Percentiles rank a stretch among this genome's conserved stretches.
Conservation (phyloP, 192 early-diverging fungal genomes). For the Geosiphon pyriformis region DNA sequence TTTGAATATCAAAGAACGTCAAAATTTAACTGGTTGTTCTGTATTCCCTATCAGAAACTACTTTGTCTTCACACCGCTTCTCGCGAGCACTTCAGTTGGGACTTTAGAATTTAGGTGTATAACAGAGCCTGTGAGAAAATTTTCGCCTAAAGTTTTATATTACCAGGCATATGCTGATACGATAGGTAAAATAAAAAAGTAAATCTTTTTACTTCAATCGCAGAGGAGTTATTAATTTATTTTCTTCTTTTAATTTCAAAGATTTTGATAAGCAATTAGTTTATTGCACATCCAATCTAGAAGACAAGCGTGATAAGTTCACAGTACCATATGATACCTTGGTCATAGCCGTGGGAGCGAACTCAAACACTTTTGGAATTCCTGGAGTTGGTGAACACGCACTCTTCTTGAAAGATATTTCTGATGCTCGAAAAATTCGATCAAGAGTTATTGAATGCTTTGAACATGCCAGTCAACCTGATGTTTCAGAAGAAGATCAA, state of each 20-base stretch:
- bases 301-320: constrained; percentile 34
- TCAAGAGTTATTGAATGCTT: constrained; percentile 73
- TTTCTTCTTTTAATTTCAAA: constrained; percentile 2
- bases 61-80: constrained; percentile 82
- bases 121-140: constrained; percentile 70
- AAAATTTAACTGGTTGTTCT: too few species aligned
- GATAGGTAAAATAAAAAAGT: constrained; percentile 31
- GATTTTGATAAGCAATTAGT: constrained; percentile 40
- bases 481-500: constrained; percentile 56
- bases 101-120: constrained; percentile 85
- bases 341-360: constrained; percentile 76
- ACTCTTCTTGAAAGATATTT: constrained; percentile 80
- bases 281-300: constrained; percentile 37
- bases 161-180: constrained; percentile 58
- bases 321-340: constrained; percentile 72
- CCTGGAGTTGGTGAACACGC: constrained; percentile 80
- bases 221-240: background rate
- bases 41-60: constrained; percentile 55
- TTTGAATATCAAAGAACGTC: background rate
- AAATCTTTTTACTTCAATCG: too few species aligned
- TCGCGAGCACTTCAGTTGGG: constrained; percentile 81
- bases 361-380: constrained; percentile 80
- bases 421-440: constrained; percentile 78
- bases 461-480: constrained; percentile 69
- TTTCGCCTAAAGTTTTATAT: constrained; percentile 52